These are phyloP conservation scores for Cladophialophora immunda DNA, from an alignment of 2,329 filamentous ascomycete genomes.

Conservation along the genomic window DNA sequence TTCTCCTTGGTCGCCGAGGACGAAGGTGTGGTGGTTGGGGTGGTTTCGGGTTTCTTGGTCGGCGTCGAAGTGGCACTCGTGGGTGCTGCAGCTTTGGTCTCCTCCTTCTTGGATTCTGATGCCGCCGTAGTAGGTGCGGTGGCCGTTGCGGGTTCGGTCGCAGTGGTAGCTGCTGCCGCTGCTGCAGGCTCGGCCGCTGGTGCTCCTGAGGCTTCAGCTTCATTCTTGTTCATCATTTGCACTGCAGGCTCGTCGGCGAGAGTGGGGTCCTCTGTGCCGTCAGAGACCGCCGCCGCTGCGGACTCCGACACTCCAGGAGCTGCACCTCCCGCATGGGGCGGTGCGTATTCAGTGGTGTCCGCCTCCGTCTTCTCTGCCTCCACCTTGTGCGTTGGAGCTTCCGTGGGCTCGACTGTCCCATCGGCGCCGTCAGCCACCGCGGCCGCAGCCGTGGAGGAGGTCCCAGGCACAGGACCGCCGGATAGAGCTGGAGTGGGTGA, in stretches of 20 bases:
- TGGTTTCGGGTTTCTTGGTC: conserved; percentile 40
- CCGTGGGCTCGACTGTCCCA: conserved; percentile 16
- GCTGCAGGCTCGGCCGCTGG: conserved; percentile 17
- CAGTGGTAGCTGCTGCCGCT: conserved; percentile 11
- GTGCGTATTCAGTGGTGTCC: conserved; percentile 38
- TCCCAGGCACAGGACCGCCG: conserved; percentile 21
- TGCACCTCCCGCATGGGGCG: conserved; percentile 21
- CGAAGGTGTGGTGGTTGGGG: conserved; percentile 40
- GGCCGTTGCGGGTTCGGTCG: conserved; percentile 1
- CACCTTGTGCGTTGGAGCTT: conserved; percentile 19
- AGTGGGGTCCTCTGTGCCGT: conserved; percentile 39
- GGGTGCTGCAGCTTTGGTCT: conserved; percentile 22
- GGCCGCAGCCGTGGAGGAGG: conserved; percentile 30
- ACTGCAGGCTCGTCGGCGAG: conserved; percentile 40
- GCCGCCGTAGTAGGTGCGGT: conserved; percentile 21
- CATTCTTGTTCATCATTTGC: conserved; percentile 39
- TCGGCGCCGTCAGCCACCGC: conserved; percentile 35
- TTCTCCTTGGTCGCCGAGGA: conserved; percentile 56
- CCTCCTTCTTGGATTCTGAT: conserved; percentile 22
- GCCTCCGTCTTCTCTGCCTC: conserved; percentile 36
- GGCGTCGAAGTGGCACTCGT: conserved; percentile 29
- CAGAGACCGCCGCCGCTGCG: conserved; percentile 36
- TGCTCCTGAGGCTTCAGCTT: conserved; percentile 25
- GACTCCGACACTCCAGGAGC: conserved; percentile 14
- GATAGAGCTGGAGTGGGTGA: conserved; percentile 16